phyloP scores from a whole-genome alignment of 164 flowering plant genomes.

The Euptelea pleiosperma region DNA sequence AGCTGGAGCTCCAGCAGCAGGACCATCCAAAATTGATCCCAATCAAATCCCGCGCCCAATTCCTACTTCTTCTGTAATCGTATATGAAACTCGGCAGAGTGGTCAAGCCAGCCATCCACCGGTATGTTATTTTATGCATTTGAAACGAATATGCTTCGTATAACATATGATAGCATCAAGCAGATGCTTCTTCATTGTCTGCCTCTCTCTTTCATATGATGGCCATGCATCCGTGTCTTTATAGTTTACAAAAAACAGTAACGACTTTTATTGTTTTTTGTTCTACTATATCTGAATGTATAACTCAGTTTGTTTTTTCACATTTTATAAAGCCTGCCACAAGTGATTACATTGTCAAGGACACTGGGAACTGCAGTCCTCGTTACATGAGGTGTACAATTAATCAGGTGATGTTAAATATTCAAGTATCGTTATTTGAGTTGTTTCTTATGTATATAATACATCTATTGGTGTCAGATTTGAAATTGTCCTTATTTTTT shows the following conservation, averaged over 20 bases:
- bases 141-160: background rate
- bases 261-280: background rate
- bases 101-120: constrained; percentile 90
- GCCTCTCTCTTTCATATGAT: background rate
- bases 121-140: constrained; percentile 36
- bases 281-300: background rate
- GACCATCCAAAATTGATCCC: constrained; percentile 86
- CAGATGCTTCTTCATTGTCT: background rate
- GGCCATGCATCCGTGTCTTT: background rate
- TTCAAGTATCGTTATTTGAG: background rate
- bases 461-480: constrained; percentile 1
- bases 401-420: constrained; percentile 59
- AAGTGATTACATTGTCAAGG: constrained; percentile 80
- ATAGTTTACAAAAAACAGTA: background rate
- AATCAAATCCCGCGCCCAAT: constrained; percentile 90
- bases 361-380: constrained; percentile 97
- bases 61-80: constrained; percentile 48
- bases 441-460: background rate
- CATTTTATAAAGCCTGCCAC: constrained; percentile 69
- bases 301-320: constrained; percentile 12
- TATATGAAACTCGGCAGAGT: constrained; percentile 79
- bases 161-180: background rate
- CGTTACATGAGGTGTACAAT: constrained; percentile 96
- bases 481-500: background rate
- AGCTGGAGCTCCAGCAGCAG: constrained; percentile 48